Base-by-base conservation (phyloP, 2,329 filamentous ascomycete genomes). In the Alternaria gaisen region DNA sequence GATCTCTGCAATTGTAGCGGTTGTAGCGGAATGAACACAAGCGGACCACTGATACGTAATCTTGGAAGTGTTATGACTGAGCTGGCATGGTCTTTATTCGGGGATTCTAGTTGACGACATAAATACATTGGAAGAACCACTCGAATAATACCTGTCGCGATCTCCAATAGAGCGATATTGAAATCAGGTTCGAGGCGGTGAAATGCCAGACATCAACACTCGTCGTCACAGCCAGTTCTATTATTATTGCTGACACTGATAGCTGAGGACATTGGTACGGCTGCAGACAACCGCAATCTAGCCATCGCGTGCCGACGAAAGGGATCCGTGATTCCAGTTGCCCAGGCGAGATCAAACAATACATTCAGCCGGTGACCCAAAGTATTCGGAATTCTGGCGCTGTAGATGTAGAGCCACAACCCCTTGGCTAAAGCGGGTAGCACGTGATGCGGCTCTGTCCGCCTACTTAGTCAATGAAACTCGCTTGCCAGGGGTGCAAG, bases 371-470 rank as follows among this genome's bases (percentile, higher is more conserved):
- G 24, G 46, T 26, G 36, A 36, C 8, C 8, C 34, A 12, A n/a
- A 12, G 16, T 14, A 41, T 56, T 32, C 42, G 26, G 28, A 56
- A 30, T 48, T 18, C 9, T 24, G 14, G 38, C 8, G 34, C 24
- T n/a, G 43, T 18, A 6, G 6, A 41, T 26, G 24, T 50, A 20
- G 28, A 11, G 40, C 38, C 46, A 41, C 14, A 18, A 8, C 20
- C 5, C 22, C 36, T 26, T 14, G 11, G 3, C 20, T 28, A 8
- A 16, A 12, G 11, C n/a, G 11, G 8, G 14, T 9, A 5, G 10
- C 44, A 51, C 36, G 44, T 56, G 44, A 51, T 42, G 54, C 36
- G 54, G 54, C 44, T 56, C 54, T 34, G 26, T 14, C 18, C 20
- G 10, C n/a, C n/a, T 26, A 50, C 26, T 32, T 6, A 50, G 18